Evolutionary conservation across 2,329 filamentous ascomycete species (phyloP).

Genomic region (Metarhizium brunneum): DNA sequence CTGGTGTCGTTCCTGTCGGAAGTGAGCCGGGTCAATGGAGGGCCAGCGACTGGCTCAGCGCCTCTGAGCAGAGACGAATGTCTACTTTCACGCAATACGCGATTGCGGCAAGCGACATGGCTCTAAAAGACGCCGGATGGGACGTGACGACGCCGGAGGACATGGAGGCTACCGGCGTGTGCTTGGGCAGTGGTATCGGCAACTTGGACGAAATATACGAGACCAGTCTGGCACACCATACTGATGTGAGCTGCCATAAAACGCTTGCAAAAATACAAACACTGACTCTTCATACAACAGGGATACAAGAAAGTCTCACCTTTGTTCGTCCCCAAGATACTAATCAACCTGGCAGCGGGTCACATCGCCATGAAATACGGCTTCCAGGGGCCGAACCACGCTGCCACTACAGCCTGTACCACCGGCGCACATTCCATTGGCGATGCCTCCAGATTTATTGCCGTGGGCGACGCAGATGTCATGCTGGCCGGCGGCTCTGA

Average conservation of each 20-base stretch:
- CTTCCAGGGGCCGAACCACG: slow-evolving; percentile 84
- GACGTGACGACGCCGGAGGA: slow-evolving; percentile 49
- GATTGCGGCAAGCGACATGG: slow-evolving; percentile 77
- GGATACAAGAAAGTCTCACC: slow-evolving; percentile 91
- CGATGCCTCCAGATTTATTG: slow-evolving; percentile 86
- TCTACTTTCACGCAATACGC: slow-evolving; percentile 91
- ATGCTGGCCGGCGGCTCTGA: slow-evolving; percentile 96
- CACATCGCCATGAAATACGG: slow-evolving; percentile 91
- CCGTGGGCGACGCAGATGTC: slow-evolving; percentile 83
- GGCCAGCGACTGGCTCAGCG: slow-evolving; percentile 43
- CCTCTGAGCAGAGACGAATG: slow-evolving; percentile 62
- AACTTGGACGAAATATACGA: slow-evolving; percentile 86
- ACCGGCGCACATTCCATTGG: slow-evolving; percentile 93
- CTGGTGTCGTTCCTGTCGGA: slow-evolving; percentile 63
- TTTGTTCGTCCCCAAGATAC: slow-evolving; percentile 81
- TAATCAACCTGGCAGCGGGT: slow-evolving; percentile 92
- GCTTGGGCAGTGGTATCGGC: slow-evolving; percentile 89
- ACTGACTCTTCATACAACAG: slow-evolving; percentile 29
- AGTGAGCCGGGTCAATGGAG: slow-evolving; percentile 37
- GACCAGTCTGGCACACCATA: slow-evolving; percentile 67
- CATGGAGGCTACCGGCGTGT: slow-evolving; percentile 74
- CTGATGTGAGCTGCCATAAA: slow-evolving; percentile 45
- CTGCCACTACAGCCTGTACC: slow-evolving; percentile 89
- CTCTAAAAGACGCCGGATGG: slow-evolving; percentile 76
- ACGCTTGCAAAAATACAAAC: neutral